Evolutionary conservation across 2,329 filamentous ascomycete species (phyloP).

Genomic region (Colletotrichum sp.): DNA sequence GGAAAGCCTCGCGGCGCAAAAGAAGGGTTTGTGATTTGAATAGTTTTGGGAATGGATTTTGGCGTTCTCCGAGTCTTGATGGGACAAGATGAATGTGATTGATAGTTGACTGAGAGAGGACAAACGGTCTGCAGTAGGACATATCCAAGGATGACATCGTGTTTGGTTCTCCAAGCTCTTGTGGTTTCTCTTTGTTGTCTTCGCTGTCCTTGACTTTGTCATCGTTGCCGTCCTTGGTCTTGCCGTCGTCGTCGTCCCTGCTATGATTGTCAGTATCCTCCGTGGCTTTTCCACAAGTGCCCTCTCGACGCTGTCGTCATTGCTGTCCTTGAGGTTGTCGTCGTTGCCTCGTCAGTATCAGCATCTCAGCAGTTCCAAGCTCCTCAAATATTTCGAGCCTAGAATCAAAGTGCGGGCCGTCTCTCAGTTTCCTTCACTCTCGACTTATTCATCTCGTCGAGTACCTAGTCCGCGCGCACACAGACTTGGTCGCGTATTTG

Average conservation of each 20-base stretch:
- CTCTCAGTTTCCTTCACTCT: neutral
- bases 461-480: neutral
- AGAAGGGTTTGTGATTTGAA: neutral
- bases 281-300: too few relatives aligned
- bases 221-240: neutral
- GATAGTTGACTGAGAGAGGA: fast-evolving
- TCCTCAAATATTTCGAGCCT: fast-evolving
- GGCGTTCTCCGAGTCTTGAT: fast-evolving
- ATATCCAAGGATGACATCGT: neutral
- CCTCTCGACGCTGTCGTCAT: neutral
- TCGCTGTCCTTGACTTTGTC: neutral
- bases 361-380: fast-evolving
- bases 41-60: neutral
- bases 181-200: neutral
- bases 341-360: neutral
- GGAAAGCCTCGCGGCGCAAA: neutral
- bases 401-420: neutral
- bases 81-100: neutral
- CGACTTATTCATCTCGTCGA: neutral
- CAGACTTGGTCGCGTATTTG: neutral
- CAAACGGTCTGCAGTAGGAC: fast-evolving
- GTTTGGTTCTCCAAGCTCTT: neutral
- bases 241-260: neutral
- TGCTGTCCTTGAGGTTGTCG: neutral
- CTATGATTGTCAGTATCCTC: fast-evolving